Conservation (phyloP, 208 protist genomes). For the Tritrichomonas musculus region DNA sequence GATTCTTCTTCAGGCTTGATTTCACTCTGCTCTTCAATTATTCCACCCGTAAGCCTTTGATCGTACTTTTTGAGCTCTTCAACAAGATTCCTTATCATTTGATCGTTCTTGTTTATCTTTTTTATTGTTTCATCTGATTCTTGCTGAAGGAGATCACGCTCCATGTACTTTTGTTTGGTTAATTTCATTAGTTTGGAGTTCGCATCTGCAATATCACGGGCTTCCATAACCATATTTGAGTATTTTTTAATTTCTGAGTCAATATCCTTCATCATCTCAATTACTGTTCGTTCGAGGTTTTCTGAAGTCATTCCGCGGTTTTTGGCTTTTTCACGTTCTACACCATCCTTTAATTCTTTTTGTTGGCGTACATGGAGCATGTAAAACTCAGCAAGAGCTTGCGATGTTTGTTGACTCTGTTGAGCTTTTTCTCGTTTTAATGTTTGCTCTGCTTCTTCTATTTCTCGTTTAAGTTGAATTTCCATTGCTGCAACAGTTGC, state of each 20-base stretch:
- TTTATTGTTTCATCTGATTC: not conserved
- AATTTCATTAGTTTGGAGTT: not conserved
- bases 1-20: not conserved
- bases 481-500: not conserved
- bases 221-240: not conserved
- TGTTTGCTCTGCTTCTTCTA: slow-evolving; percentile 9
- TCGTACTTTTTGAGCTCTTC: not conserved
- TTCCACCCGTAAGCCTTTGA: not conserved
- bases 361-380: not conserved
- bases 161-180: not conserved
- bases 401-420: not conserved
- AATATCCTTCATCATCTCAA: slow-evolving; percentile 25
- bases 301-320: not conserved
- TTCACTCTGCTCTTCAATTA: not conserved
- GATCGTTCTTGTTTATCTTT: not conserved
- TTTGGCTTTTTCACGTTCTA: not conserved
- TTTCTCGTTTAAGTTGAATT: slow-evolving; percentile 5
- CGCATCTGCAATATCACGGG: not conserved
- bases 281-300: slow-evolving; percentile 3
- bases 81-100: not conserved
- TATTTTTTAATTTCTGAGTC: not conserved
- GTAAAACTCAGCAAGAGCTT: not conserved
- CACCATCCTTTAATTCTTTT: not conserved
- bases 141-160: not conserved
- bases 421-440: not conserved